Evolutionary conservation across 768 basidiomycete genomes (phyloP), one percentile per base, ranked within the genome.

Genomic region (Suillus brevipes): DNA sequence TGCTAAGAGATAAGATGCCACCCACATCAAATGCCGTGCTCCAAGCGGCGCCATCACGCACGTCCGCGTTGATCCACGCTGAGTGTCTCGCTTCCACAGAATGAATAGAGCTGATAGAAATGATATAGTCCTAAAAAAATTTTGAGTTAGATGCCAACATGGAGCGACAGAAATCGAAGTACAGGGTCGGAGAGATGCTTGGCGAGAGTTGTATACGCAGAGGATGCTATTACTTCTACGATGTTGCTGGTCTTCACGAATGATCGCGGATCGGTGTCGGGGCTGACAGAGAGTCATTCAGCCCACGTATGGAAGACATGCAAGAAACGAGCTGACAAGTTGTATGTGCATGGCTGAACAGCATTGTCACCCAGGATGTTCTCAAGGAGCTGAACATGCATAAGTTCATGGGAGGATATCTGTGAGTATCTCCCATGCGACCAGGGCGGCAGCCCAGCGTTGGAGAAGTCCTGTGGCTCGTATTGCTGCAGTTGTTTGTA

Each of bases 71-170:
- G 42, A 90, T 74, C 88, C 88, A 91, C 2, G 83, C 78, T n/a
- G 86, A 81, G 64, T 90, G 89, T 40, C 88, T 83, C 28, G 87
- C 81, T 70, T 91, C 87, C 61, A 82, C 83, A 18, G 85, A 78
- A 55, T 88, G 80, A 67, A 90, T 84, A 60, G 80, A 79, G 5
- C 82, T 87, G 7, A 86, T 85, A 20, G 82, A 83, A 34, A 84
- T 81, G n/a, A 85, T 70, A 72, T 82, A 83, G 25, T 73, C 77
- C 64, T 79, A 36, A 20, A 63, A 28, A 2, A 5, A 6, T 66
- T 57, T 61, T 2, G 43, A 37, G 62, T 8, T 47, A 7, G 6
- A 55, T 49, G n/a, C 64, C 65, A 6, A 53, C 68, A 77, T 28
- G 74, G 74, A 34, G 72, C 72, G 53, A 72, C 74, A 18, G 74